phyloP scores from a whole-genome alignment of 2,329 filamentous ascomycete genomes.

The Juglanconis sp. region DNA sequence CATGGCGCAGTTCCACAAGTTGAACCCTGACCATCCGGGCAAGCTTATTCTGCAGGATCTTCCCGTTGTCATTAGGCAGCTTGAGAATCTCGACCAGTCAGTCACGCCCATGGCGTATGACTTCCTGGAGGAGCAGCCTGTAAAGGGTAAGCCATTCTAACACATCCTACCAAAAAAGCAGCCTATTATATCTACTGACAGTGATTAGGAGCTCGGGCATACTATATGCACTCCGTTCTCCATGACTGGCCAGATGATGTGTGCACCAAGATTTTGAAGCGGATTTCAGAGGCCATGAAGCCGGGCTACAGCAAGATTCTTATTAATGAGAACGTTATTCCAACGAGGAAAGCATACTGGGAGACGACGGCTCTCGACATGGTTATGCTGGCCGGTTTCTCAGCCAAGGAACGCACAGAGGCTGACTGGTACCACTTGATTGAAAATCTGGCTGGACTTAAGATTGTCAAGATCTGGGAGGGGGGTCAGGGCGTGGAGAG shows the following conservation, averaged over 20 bases:
- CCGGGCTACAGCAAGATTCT: conserved; percentile 32
- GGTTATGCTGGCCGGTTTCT: conserved; percentile 32
- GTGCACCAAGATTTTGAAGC: conserved; percentile 24
- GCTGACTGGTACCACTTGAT: conserved; percentile 33
- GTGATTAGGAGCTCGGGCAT: conserved; percentile 21
- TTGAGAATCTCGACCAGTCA: conserved; percentile 15
- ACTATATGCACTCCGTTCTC: conserved; percentile 26
- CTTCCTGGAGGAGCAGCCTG: conserved; percentile 13
- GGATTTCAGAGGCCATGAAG: conserved; percentile 27
- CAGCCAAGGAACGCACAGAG: conserved; percentile 33
- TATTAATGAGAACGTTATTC: conserved; percentile 32
- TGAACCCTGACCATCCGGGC: conserved; percentile 19
- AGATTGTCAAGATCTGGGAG: conserved; percentile 32
- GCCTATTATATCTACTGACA: conserved; percentile 3
- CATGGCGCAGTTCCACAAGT: conserved; percentile 27
- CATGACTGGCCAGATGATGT: conserved; percentile 30
- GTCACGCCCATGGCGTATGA: conserved; percentile 9
- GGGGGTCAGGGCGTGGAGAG: conserved; percentile 33
- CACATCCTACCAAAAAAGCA: conserved; percentile 17
- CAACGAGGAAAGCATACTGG: conserved; percentile 29
- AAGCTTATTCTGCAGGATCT: conserved; percentile 23
- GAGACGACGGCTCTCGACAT: conserved; percentile 36
- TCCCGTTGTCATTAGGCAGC: conserved; percentile 15
- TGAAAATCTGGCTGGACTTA: conserved; percentile 28
- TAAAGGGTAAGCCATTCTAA: not conserved